Percentiles rank a stretch among this genome's conserved stretches.
phyloP scores from a whole-genome alignment of 305 asterid genomes.

The Rubia peregrina region DNA sequence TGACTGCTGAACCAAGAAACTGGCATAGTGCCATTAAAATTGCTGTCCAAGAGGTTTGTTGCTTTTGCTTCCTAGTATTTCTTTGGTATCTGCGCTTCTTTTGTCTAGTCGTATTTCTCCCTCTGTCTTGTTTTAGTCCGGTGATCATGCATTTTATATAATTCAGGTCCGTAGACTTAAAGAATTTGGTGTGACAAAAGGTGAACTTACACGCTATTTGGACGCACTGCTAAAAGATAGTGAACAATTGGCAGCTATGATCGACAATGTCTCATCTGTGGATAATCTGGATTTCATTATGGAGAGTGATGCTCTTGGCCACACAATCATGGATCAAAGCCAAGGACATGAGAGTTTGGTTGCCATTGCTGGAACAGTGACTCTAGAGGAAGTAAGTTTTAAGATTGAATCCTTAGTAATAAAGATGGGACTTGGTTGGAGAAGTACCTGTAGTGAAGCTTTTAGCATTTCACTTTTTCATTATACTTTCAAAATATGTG shows the following conservation, averaged over 20 bases:
- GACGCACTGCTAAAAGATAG: conserved; percentile 96
- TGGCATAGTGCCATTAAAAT: conserved; percentile 94
- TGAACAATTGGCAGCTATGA: conserved; percentile 98
- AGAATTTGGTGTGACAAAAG: conserved; percentile 98
- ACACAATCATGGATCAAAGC: conserved; percentile 93
- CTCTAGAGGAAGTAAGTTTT: conserved; percentile 79
- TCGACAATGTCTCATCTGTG: conserved; percentile 92
- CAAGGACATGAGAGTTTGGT: conserved; percentile 97
- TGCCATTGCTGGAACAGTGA: conserved; percentile 82
- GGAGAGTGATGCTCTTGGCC: conserved; percentile 99
- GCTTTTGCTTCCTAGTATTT: background rate
- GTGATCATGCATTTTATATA: conserved; percentile 8
- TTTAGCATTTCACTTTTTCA: background rate
- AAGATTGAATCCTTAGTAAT: background rate
- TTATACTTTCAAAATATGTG: background rate
- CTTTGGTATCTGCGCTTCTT: background rate
- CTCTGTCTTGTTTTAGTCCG: background rate
- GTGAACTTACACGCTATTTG: conserved; percentile 88
- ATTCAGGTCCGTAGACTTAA: conserved; percentile 94
- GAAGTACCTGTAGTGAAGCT: background rate
- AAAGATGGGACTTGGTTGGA: background rate
- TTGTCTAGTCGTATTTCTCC: background rate
- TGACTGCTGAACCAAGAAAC: conserved; percentile 91
- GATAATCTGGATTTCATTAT: conserved; percentile 92
- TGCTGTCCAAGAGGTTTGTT: conserved; percentile 97